These are phyloP conservation scores for Gastrodia elata DNA, from an alignment of 106 monocot genomes.

Conservation along the genomic window DNA sequence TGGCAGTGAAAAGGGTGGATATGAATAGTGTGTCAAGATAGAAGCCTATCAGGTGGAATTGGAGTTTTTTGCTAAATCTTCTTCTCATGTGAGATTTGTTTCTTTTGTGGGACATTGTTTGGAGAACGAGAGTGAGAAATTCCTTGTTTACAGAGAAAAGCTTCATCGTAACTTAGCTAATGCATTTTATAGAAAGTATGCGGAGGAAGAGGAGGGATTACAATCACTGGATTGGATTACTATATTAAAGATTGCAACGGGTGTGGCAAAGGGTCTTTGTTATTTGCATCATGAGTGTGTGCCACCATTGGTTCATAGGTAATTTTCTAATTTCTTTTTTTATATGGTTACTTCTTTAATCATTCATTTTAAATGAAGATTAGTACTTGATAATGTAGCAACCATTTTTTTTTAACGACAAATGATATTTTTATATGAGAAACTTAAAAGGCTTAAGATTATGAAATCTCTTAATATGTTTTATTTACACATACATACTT, in stretches of 20 bases:
- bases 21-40: slow-evolving; percentile 25
- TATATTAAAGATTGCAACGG: slow-evolving; percentile 59
- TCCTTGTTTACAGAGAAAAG: slow-evolving; percentile 79
- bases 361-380: too few relatives aligned
- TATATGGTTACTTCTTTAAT: too few relatives aligned
- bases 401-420: too few relatives aligned
- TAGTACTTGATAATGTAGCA: too few relatives aligned
- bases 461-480: neutral
- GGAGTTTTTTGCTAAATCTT: slow-evolving; percentile 33
- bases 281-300: slow-evolving; percentile 59
- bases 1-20: slow-evolving; percentile 72
- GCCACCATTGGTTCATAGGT: slow-evolving; percentile 66
- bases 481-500: neutral
- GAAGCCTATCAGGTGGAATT: slow-evolving; percentile 52
- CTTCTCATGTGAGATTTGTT: slow-evolving; percentile 40
- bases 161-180: slow-evolving; percentile 37
- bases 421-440: neutral
- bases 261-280: slow-evolving; percentile 51
- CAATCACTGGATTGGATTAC: slow-evolving; percentile 61
- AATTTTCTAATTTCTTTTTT: slow-evolving; percentile 6
- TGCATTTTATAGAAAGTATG: slow-evolving; percentile 38
- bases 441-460: neutral
- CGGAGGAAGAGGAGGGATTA: slow-evolving; percentile 33
- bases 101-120: slow-evolving; percentile 50
- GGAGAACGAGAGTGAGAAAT: slow-evolving; percentile 63